Percentiles rank a stretch among this genome's conserved stretches.
Conservation (phyloP, 305 asterid species). For the Fraxinus sp. region DNA sequence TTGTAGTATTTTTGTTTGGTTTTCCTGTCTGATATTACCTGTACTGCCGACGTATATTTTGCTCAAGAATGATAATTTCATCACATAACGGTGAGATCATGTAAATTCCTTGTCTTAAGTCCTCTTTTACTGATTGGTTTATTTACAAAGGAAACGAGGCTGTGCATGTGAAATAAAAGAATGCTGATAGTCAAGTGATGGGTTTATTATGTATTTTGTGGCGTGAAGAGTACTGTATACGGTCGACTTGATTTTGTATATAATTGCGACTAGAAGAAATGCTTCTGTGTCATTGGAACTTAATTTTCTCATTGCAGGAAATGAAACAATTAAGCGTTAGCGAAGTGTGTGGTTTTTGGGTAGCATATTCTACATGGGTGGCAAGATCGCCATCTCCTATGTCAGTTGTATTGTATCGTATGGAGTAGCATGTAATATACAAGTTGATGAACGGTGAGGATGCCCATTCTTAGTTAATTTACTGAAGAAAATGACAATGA, state of each 20-base stretch:
- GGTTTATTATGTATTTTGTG: not conserved
- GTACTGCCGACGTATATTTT: not conserved
- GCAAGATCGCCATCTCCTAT: not conserved
- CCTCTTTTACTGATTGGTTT: not conserved
- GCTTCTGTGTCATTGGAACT: not conserved
- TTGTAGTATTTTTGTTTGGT: not conserved
- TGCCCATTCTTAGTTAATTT: not conserved
- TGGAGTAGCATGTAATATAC: not conserved
- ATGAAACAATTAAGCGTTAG: not conserved
- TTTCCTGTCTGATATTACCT: not conserved
- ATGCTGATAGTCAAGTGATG: not conserved
- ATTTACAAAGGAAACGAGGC: not conserved
- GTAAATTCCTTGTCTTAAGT: not conserved
- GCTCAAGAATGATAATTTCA: not conserved
- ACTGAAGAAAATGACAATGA: not conserved
- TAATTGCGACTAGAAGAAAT: not conserved
- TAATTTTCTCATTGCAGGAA: not conserved
- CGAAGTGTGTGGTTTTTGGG: not conserved
- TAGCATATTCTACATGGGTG: not conserved
- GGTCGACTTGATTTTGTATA: not conserved
- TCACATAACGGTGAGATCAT: not conserved
- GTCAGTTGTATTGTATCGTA: not conserved
- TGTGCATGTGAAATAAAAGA: not conserved
- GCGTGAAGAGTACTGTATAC: not conserved
- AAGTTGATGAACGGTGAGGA: not conserved